Conservation (phyloP, 371 early-diverging fungal genomes). For the Circinella minor region DNA sequence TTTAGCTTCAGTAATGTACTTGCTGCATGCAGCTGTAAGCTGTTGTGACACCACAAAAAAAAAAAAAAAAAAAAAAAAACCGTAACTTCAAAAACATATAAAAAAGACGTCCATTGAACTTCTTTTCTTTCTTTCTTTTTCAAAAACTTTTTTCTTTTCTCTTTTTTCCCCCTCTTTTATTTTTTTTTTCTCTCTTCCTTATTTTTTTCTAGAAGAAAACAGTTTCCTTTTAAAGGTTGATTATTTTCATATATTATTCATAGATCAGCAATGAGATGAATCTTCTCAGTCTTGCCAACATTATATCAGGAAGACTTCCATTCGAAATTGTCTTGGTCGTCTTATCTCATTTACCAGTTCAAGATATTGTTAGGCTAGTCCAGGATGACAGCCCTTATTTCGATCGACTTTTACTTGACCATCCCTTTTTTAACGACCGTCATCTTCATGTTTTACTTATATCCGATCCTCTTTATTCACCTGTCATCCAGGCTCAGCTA, state of each 20-base stretch:
- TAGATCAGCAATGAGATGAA: conserved; percentile 9
- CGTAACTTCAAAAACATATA: not conserved
- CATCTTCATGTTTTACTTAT: conserved; percentile 10
- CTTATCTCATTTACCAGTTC: conserved; percentile 9
- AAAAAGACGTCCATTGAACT: not conserved
- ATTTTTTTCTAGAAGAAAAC: too few relatives aligned
- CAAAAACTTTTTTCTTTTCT: too few relatives aligned
- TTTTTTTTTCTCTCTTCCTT: not conserved
- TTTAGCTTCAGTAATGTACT: too few relatives aligned
- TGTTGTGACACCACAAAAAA: not conserved
- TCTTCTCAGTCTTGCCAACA: conserved; percentile 10
- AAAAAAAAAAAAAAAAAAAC: too few relatives aligned
- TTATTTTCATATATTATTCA: too few relatives aligned
- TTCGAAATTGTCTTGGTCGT: conserved; percentile 13
- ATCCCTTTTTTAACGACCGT: conserved; percentile 16
- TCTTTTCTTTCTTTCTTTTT: too few relatives aligned
- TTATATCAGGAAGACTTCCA: conserved; percentile 14
- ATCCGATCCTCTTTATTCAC: conserved; percentile 11
- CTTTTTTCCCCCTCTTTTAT: not conserved
- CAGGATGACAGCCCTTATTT: conserved; percentile 11
- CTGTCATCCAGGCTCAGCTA: conserved; percentile 10
- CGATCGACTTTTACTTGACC: conserved; percentile 12
- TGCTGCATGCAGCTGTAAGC: conserved; percentile 2
- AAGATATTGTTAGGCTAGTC: conserved; percentile 13
- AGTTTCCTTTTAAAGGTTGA: too few relatives aligned